Base-by-base conservation (phyloP, 345 rosid genomes). In the Acer negundo region DNA sequence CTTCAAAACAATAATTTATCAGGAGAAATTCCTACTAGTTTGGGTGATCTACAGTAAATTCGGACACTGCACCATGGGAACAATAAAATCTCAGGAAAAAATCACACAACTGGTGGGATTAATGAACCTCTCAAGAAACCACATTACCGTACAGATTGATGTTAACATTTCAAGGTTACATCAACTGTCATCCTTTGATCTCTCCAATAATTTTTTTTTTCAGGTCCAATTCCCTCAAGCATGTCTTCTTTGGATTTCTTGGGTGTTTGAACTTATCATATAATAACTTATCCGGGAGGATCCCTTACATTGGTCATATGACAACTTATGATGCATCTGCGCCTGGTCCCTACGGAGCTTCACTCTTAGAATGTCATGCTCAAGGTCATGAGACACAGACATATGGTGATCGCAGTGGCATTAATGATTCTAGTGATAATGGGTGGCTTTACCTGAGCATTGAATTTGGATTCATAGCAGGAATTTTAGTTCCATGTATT, bases 141-240 rank as follows among this genome's bases (percentile, higher is more conserved):
- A 79, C 22, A 75, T 87, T 38, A 40, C 2, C 0, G 84, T 84
- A 49, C 56, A 56, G 8, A 82, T 89, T 66, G 83, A 82, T 19
- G 78, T 31, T 62, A 84, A 73, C 70, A 80, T 89, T 58, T 85
- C 86, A 1, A 65, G 55, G 19, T 23, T 89, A 79, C 77, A n/a
- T 24, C 85, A 85, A 62, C 55, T 89, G 70, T 59, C 74, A 17
- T 87, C 90, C 17, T 86, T 87, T 64, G 92, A 87, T 80, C 83
- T 89, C 58, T 84, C 88, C 42, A 77, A 77, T 53, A 89, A 87
- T 66, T 49, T 15, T 31, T 79, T 87, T 7, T 83, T 85, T 1
- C 26, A 2, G 87, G 88, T 67, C 66, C 75, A 55, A 86, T 86
- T 68, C 93, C 91, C 31, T 28, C 80, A 11, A 74, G 79, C 81